Percentiles rank a stretch among this genome's conserved stretches.
phyloP scores from a whole-genome alignment of 2,329 filamentous ascomycete genomes.

The Penicillium sumatraense region DNA sequence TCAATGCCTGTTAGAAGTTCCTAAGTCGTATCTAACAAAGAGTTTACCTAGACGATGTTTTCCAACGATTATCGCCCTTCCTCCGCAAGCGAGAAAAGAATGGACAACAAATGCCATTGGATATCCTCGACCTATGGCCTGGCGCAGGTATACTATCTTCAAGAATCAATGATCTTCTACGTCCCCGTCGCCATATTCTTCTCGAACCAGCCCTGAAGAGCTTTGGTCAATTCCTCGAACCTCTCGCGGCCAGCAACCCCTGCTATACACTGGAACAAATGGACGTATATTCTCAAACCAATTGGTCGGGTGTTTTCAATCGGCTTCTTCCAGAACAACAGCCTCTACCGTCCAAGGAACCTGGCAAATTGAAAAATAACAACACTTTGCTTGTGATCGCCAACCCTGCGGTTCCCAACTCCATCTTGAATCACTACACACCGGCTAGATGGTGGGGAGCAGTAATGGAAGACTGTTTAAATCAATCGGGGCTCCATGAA shows the following conservation, averaged over 20 bases:
- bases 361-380: conserved; percentile 61
- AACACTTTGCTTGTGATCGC: conserved; percentile 74
- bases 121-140: conserved; percentile 86
- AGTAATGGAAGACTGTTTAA: conserved; percentile 62
- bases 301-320: conserved; percentile 47
- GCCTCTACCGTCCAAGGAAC: conserved; percentile 30
- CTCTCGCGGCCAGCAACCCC: conserved; percentile 57
- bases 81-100: conserved; percentile 63
- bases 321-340: conserved; percentile 59
- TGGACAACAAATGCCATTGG: conserved; percentile 63
- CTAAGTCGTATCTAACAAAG: background rate
- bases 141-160: conserved; percentile 78
- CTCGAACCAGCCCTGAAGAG: conserved; percentile 70
- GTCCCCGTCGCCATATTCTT: conserved; percentile 81
- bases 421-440: conserved; percentile 52
- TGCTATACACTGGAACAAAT: conserved; percentile 56
- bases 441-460: conserved; percentile 61
- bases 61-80: conserved; percentile 70
- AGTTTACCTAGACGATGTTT: conserved; percentile 62
- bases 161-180: conserved; percentile 73
- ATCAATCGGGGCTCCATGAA: conserved; percentile 67
- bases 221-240: conserved; percentile 66
- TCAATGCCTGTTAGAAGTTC: background rate
- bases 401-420: conserved; percentile 64
- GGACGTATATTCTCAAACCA: conserved; percentile 64